Base-by-base conservation (phyloP, 1,139 yeast species). In the Kodamaea sp. region DNA sequence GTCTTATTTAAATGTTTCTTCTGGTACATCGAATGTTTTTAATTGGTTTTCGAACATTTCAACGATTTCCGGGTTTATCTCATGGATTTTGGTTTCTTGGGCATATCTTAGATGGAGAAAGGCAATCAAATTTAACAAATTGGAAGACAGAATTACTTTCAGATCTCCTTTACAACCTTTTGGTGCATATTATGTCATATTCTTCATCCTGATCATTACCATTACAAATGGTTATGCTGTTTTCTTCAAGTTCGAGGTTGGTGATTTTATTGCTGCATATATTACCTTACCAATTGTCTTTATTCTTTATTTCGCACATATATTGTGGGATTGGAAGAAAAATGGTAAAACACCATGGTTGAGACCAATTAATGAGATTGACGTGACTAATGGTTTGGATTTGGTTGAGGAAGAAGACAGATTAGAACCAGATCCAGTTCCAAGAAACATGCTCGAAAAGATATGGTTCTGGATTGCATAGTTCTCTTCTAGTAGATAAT, bases 41-140 rank as follows among this genome's bases (percentile, higher is more conserved):
- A 65, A 65, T 37, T 82, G 84, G 69, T 79, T 84, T 46, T 81
- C 84, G 39, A 82, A 81, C 55, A 79, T 81, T 46, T 82, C 82
- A 29, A 79, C 89, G 26, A 79, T 83, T 46, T 79, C 83, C 32
- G 90, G 89, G 36, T 70, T 84, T 39, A 56, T 83, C 41, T 75
- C 85, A 32, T 84, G 92, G 92, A 65, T 81, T 39, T 68, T 67
- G 38, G 65, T 73, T 27, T 52, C 70, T 15, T 52, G 65, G 29
- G 67, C 79, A 20, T 75, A 75, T 47, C 42, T 75, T 35, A 67
- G 80, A 55, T 78, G 75, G 73, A 73, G 79, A 60, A 72, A 69
- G 50, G 83, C 81, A 12, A 64, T 78, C 39, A 51, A 48, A 2
- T 64, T 47, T 50, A 71, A 73, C 40, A 58, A 57, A 9, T 57